Base-by-base conservation (phyloP, 208 protist species). In the Wallacemonas collosoma region DNA sequence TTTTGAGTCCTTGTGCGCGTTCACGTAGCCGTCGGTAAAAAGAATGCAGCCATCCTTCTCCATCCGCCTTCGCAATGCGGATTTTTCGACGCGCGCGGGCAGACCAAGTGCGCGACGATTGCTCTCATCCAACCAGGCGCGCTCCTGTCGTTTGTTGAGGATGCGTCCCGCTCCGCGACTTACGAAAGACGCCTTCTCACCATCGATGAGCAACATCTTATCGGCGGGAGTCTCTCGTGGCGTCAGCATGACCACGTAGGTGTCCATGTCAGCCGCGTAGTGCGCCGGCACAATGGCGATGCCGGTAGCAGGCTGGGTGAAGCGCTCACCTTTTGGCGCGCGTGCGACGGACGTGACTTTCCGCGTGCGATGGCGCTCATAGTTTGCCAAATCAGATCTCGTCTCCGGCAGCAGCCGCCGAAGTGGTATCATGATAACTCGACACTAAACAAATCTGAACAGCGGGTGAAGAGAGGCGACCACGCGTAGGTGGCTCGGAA, bases 41-140 rank as follows among this genome's bases (percentile, higher is more conserved):
- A 62, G 17, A 43, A 62, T 62, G 56, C 56, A 62, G 56, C 56
- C 56, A 12, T 62, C 56, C 1, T 35, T 41, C 35, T 62, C 56
- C 56, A 62, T 62, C 7, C 56, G 56, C 38, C 43, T 62, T 6
- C 56, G 56, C 38, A 62, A 6, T 3, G 9, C 56, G 7, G 56
- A 43, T 38, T 62, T 62, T 15, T 62, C 43, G 17, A 38, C 36
- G 4, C 36, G 56, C 56, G 43, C 9, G 6, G 15, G 43, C 56
- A 62, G 56, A 5, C 56, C 56, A n/a, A 44, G 56, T 41, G 56
- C 56, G 36, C 56, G 56, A 9, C 17, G 56, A 38, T 62, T 62
- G 56, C 43, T 62, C 56, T 62, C 56, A 3, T 62, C 56, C 56
- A 62, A 17, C 36, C 6, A 6, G 3, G 56, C 56, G 8, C 56